Conservation (phyloP, 2,329 filamentous ascomycete genomes). For the Fusarium denticulatum region DNA sequence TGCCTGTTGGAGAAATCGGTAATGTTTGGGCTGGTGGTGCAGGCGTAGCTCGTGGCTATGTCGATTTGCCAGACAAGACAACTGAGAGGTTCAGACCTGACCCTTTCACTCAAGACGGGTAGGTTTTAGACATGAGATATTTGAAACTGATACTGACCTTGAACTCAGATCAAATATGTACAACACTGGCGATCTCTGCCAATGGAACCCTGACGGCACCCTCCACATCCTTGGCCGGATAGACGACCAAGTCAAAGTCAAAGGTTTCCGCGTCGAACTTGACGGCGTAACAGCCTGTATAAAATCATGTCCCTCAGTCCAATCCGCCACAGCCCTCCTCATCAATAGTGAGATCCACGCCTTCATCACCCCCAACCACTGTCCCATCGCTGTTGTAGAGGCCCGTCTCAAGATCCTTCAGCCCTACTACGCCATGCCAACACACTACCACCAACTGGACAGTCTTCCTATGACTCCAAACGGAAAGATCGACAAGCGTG, state of each 20-base stretch:
- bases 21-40: slow-evolving; percentile 65
- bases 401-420: slow-evolving; percentile 54
- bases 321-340: slow-evolving; percentile 58
- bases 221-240: slow-evolving; percentile 65
- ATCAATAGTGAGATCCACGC: slow-evolving; percentile 59
- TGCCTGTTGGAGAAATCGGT: slow-evolving; percentile 59
- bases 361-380: slow-evolving; percentile 55
- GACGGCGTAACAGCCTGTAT: slow-evolving; percentile 64
- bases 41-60: slow-evolving; percentile 65
- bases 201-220: slow-evolving; percentile 62
- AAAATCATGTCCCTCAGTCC: slow-evolving; percentile 55
- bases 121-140: slow-evolving; percentile 28
- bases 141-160: not conserved
- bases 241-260: slow-evolving; percentile 71
- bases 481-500: slow-evolving; percentile 65
- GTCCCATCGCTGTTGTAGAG: slow-evolving; percentile 51
- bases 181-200: slow-evolving; percentile 67
- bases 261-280: slow-evolving; percentile 70
- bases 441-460: slow-evolving; percentile 53
- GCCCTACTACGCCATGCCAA: slow-evolving; percentile 66
- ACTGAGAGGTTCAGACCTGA: slow-evolving; percentile 60
- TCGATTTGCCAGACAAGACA: slow-evolving; percentile 63
- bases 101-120: slow-evolving; percentile 62
- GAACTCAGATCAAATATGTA: slow-evolving; percentile 57
- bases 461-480: slow-evolving; percentile 62